These are phyloP conservation scores for Arbutus unedo DNA, from an alignment of 148 eudicot species.

Conservation along the genomic window DNA sequence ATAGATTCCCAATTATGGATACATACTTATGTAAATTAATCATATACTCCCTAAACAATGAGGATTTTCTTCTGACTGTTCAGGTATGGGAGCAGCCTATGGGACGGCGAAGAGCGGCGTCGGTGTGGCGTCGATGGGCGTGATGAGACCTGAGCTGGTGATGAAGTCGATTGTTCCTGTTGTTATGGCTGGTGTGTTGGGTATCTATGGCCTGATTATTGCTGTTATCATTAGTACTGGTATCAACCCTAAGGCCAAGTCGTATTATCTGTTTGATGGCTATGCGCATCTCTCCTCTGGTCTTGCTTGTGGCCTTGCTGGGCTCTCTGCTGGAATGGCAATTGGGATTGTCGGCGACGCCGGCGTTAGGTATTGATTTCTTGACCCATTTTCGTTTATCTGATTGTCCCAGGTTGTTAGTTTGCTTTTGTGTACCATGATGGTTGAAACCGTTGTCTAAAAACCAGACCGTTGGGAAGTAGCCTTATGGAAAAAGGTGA, in stretches of 20 bases:
- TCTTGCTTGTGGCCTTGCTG: slow-evolving; percentile 59
- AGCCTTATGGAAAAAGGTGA: no score
- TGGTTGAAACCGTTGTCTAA: no score
- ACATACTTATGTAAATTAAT: no score
- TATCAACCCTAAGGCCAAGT: slow-evolving; percentile 22
- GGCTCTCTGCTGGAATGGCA: slow-evolving; percentile 63
- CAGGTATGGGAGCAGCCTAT: slow-evolving; percentile 70
- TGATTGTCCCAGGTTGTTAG: not conserved
- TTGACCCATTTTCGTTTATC: not conserved
- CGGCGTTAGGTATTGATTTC: slow-evolving; percentile 45
- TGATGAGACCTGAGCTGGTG: slow-evolving; percentile 41
- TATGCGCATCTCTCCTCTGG: slow-evolving; percentile 64
- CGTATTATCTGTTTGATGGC: slow-evolving; percentile 45
- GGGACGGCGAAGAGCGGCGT: slow-evolving; percentile 66
- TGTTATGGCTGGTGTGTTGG: slow-evolving; percentile 72
- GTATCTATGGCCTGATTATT: slow-evolving; percentile 65
- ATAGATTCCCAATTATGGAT: not conserved
- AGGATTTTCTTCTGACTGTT: not conserved
- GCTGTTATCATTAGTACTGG: slow-evolving; percentile 64
- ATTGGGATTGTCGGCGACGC: slow-evolving; percentile 22
- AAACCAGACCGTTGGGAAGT: no score
- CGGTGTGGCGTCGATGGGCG: slow-evolving; percentile 69
- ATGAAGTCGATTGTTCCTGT: slow-evolving; percentile 35
- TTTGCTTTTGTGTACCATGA: not conserved
- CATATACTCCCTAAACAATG: not conserved